Conservation (phyloP, 2,329 filamentous ascomycete species). For the Paracoccidioides lutzii region DNA sequence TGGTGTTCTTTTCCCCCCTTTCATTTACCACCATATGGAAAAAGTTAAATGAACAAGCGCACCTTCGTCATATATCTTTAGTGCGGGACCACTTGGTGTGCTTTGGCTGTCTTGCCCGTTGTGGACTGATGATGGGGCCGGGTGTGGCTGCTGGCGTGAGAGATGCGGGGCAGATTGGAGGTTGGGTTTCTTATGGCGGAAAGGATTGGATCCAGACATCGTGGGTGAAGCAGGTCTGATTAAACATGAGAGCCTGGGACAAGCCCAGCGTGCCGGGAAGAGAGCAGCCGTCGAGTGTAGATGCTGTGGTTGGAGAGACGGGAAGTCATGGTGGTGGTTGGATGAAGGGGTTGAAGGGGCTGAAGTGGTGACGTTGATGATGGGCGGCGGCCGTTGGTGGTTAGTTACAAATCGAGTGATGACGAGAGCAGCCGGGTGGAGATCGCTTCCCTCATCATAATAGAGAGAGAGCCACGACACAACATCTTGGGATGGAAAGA, state of each 20-base stretch:
- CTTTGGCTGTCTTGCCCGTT: neutral
- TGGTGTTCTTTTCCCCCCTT: neutral
- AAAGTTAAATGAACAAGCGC: neutral
- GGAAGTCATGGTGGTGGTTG: too few species aligned
- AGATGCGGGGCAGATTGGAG: constrained; percentile 4
- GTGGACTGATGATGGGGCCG: neutral
- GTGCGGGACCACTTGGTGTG: neutral
- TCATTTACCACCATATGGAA: neutral
- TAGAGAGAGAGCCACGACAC: too few species aligned
- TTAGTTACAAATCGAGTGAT: too few species aligned
- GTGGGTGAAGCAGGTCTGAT: constrained; percentile 17
- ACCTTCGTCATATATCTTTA: neutral
- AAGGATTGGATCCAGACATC: constrained; percentile 40
- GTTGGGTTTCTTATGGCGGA: constrained; percentile 32
- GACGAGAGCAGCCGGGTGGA: too few species aligned
- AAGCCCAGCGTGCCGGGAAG: constrained; percentile 7
- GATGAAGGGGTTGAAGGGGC: too few species aligned
- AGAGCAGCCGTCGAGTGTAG: constrained; percentile 11
- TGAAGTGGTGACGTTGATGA: too few species aligned
- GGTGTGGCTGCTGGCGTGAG: neutral
- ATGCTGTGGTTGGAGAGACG: constrained; percentile 4
- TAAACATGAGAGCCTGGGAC: constrained; percentile 19
- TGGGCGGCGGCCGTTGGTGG: too few species aligned
- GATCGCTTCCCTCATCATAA: too few species aligned
- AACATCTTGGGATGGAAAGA: too few species aligned